Evolutionary conservation across 2,329 filamentous ascomycete species (phyloP).

Genomic region (Exutisphaerella laricina): DNA sequence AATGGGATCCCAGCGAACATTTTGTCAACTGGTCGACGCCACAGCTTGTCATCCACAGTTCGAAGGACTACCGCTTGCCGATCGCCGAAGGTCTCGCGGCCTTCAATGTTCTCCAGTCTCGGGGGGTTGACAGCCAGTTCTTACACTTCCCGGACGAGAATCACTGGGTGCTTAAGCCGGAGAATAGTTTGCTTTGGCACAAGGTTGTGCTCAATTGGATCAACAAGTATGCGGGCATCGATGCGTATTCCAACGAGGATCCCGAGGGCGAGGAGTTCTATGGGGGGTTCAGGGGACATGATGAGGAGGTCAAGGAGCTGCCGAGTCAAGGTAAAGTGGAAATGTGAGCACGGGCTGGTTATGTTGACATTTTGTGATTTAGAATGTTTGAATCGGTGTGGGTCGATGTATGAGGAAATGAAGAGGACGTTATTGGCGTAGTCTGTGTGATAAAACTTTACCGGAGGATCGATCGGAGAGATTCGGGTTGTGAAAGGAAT

Average conservation of each 20-base stretch:
- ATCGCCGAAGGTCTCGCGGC: constrained; percentile 78
- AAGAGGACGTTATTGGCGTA: background rate
- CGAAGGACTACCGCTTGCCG: constrained; percentile 81
- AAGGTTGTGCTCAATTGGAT: constrained; percentile 75
- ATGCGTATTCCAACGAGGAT: constrained; percentile 38
- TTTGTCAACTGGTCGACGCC: constrained; percentile 74
- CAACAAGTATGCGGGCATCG: constrained; percentile 53
- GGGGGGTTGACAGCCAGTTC: constrained; percentile 69
- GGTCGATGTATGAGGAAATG: constrained; percentile 2
- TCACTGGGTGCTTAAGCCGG: constrained; percentile 82
- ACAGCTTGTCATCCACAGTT: constrained; percentile 82
- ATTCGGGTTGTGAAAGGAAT: too few relatives aligned
- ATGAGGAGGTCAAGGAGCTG: constrained; percentile 21
- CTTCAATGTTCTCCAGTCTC: constrained; percentile 78
- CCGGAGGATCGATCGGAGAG: too few relatives aligned
- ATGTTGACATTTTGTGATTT: background rate
- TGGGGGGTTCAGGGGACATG: constrained; percentile 28
- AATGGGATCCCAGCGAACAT: constrained; percentile 53
- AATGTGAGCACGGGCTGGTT: constrained; percentile 11
- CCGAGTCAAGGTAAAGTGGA: constrained; percentile 22
- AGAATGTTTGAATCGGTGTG: constrained; percentile 3
- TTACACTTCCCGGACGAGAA: constrained; percentile 76
- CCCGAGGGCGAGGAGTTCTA: constrained; percentile 27
- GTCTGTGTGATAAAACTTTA: too few relatives aligned
- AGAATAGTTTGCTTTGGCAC: constrained; percentile 90